Conservation (phyloP, 768 basidiomycete species). For the Candolleomyces eurysporus region DNA sequence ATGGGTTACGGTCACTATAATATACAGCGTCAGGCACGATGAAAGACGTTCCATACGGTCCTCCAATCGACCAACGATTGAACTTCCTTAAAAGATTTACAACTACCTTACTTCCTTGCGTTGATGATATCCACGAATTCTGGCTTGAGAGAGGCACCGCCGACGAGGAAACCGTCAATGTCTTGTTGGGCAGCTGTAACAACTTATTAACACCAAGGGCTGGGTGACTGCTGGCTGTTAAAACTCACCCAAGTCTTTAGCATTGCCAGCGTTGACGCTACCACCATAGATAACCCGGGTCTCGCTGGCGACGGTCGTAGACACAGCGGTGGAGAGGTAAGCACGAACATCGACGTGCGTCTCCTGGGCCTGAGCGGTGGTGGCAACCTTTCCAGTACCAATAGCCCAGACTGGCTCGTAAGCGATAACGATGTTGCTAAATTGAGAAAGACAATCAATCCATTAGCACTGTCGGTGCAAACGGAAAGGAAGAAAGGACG, state of each 20-base stretch:
- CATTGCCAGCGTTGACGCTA: conserved; percentile 87
- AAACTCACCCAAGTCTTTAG: conserved; percentile 76
- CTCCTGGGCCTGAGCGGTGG: conserved; percentile 89
- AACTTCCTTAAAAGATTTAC: neutral
- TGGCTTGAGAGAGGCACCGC: conserved; percentile 96
- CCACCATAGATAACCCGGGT: conserved; percentile 96
- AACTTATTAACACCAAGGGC: conserved; percentile 2
- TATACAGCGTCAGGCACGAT: neutral
- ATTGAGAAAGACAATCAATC: neutral
- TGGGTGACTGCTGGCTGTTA: neutral
- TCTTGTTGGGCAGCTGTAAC: conserved; percentile 68
- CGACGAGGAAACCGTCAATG: conserved; percentile 97
- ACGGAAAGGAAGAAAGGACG: conserved; percentile 18
- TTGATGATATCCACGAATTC: conserved; percentile 95
- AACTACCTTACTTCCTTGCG: conserved; percentile 34
- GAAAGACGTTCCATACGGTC: neutral
- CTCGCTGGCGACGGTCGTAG: conserved; percentile 61
- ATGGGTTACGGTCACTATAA: neutral
- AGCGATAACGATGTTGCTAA: conserved; percentile 89
- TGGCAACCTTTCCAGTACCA: conserved; percentile 95
- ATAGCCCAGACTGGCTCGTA: conserved; percentile 99
- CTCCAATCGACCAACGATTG: neutral
- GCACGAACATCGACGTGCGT: conserved; percentile 81
- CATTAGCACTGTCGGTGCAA: neutral
- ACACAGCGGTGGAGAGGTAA: conserved; percentile 67